Evolutionary conservation across 495 filamentous ascomycete species (phyloP).

Genomic region (Podospora anserina): DNA sequence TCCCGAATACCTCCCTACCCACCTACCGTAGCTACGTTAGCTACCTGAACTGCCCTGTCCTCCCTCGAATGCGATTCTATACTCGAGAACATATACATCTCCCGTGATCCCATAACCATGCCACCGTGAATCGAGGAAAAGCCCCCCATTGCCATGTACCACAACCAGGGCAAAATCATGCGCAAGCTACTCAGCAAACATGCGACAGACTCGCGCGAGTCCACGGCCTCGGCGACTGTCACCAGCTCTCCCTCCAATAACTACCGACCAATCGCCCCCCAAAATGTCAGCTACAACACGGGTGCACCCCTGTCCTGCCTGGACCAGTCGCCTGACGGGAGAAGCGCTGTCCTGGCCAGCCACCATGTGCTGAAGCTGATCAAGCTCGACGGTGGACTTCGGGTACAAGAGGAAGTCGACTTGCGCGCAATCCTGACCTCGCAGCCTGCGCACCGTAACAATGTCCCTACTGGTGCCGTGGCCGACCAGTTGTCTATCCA

Average conservation of each 20-base stretch:
- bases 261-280: slow-evolving; percentile 62
- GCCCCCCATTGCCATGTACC: background rate
- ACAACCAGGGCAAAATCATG: slow-evolving; percentile 48
- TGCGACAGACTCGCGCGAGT: slow-evolving; percentile 38
- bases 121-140: background rate
- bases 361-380: slow-evolving; percentile 83
- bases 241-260: slow-evolving; percentile 39
- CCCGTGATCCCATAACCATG: background rate
- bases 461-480: slow-evolving; percentile 41
- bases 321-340: slow-evolving; percentile 73
- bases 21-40: too few relatives aligned
- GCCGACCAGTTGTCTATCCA: slow-evolving; percentile 75
- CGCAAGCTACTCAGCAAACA: slow-evolving; percentile 51
- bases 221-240: slow-evolving; percentile 23
- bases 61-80: background rate
- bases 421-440: slow-evolving; percentile 71
- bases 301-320: slow-evolving; percentile 69
- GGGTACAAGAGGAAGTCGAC: slow-evolving; percentile 73
- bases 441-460: slow-evolving; percentile 61
- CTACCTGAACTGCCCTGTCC: too few relatives aligned
- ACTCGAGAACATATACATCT: background rate
- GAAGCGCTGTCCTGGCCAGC: slow-evolving; percentile 75
- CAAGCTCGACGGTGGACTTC: slow-evolving; percentile 59
- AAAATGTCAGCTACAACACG: slow-evolving; percentile 70
- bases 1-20: too few relatives aligned